These are phyloP conservation scores for Guyanaporus albipodus DNA, from an alignment of 768 basidiomycete genomes.

Conservation along the genomic window DNA sequence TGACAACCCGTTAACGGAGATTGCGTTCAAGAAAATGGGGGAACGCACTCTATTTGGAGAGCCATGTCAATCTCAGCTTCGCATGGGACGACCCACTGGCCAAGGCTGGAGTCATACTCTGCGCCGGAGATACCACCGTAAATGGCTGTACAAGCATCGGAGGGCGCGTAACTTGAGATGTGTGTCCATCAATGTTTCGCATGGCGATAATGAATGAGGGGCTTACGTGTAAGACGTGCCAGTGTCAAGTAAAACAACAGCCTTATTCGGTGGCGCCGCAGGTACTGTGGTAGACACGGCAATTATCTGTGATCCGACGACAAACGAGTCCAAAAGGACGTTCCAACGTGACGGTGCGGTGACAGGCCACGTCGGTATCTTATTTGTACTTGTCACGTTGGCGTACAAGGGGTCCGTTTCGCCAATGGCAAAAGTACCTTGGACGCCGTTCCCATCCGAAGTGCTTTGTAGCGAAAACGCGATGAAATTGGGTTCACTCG, in stretches of 20 bases:
- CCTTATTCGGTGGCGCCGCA: slow-evolving; percentile 62
- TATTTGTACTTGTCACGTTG: slow-evolving; percentile 49
- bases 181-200: slow-evolving; percentile 3
- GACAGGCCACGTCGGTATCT: slow-evolving; percentile 73
- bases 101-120: slow-evolving; percentile 43
- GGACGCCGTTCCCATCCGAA: slow-evolving; percentile 49
- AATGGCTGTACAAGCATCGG: slow-evolving; percentile 61
- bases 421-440: slow-evolving; percentile 72
- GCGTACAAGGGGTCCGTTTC: slow-evolving; percentile 64
- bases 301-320: slow-evolving; percentile 51
- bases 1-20: slow-evolving; percentile 15
- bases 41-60: slow-evolving; percentile 66
- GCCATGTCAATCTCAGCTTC: slow-evolving; percentile 72
- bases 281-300: slow-evolving; percentile 52
- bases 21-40: slow-evolving; percentile 2
- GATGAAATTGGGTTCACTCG: slow-evolving; percentile 73
- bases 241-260: slow-evolving; percentile 74
- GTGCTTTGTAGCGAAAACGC: slow-evolving; percentile 69
- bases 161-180: slow-evolving; percentile 59
- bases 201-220: background rate
- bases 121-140: slow-evolving; percentile 68
- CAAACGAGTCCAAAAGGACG: slow-evolving; percentile 68
- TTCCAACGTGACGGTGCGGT: slow-evolving; percentile 67
- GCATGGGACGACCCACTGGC: slow-evolving; percentile 75
- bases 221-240: slow-evolving; percentile 79